Conservation (phyloP, 208 protist species). For the Acanthamoeba polyphaga region DNA sequence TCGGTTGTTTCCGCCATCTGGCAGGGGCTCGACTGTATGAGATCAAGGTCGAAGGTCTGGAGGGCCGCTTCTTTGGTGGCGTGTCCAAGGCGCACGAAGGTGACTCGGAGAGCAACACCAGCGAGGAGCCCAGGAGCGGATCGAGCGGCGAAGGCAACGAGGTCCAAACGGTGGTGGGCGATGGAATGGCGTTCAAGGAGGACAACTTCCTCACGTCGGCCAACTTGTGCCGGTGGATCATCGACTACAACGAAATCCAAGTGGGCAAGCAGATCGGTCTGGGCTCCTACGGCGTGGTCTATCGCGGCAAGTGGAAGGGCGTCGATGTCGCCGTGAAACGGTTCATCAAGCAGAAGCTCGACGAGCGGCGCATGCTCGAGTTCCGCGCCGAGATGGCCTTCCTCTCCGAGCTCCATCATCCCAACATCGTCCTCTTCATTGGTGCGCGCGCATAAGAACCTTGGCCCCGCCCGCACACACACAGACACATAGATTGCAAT, state of each 20-base stretch:
- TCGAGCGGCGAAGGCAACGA: not conserved
- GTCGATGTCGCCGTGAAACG: no score
- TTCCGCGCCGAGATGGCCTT: no score
- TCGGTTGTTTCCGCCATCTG: no score
- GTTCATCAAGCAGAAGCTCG: no score
- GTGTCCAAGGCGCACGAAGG: not conserved
- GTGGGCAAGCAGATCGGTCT: not conserved
- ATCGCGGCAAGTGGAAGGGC: not conserved
- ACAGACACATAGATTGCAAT: no score
- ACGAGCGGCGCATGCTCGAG: no score
- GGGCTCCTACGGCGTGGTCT: not conserved
- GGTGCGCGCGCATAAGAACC: no score
- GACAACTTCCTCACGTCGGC: no score
- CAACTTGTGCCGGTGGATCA: no score
- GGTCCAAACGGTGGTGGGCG: not conserved
- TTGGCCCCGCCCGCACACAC: no score
- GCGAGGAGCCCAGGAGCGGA: not conserved
- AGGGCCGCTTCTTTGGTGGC: slow-evolving; percentile 1
- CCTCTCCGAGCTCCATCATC: not conserved
- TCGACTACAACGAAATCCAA: not conserved
- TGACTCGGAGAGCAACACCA: not conserved
- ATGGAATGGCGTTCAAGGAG: not conserved
- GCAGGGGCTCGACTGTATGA: not conserved
- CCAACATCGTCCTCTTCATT: slow-evolving; percentile 1
- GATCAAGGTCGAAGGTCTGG: no score